Evolutionary conservation across 2,329 filamentous ascomycete species (phyloP).

Genomic region (Westerdykella aurantiaca): DNA sequence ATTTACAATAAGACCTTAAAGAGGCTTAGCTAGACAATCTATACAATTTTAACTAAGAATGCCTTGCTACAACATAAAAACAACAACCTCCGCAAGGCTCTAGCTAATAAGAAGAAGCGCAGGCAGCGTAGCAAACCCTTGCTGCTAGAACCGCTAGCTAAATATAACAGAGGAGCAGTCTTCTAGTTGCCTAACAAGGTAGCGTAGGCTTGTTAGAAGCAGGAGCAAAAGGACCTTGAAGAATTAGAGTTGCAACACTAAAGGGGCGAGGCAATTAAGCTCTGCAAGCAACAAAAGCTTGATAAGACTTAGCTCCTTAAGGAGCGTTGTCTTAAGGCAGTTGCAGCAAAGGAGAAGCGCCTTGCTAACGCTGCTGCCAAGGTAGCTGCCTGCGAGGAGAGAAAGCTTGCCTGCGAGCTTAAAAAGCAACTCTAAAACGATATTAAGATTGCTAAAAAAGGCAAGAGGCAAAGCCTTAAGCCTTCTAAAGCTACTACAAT

Average conservation of each 20-base stretch:
- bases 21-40: background rate
- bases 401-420: background rate
- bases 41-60: background rate
- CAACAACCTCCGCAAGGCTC: background rate
- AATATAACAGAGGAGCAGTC: conserved; percentile 7
- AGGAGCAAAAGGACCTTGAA: background rate
- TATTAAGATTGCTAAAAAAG: background rate
- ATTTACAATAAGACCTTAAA: background rate
- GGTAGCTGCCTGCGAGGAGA: background rate
- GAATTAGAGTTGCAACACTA: background rate
- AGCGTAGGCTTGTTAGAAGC: background rate
- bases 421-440: background rate
- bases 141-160: conserved; percentile 3
- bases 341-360: background rate
- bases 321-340: background rate
- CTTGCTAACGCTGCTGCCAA: background rate
- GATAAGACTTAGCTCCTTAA: background rate
- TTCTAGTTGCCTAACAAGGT: conserved; percentile 6
- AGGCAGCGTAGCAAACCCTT: conserved; percentile 5
- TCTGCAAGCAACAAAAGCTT: background rate
- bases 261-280: background rate
- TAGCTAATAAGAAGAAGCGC: conserved; percentile 5
- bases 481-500: background rate
- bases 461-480: background rate
- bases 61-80: background rate